Base-by-base conservation (phyloP, 2,329 filamentous ascomycete species). In the Botrytis byssoidea region DNA sequence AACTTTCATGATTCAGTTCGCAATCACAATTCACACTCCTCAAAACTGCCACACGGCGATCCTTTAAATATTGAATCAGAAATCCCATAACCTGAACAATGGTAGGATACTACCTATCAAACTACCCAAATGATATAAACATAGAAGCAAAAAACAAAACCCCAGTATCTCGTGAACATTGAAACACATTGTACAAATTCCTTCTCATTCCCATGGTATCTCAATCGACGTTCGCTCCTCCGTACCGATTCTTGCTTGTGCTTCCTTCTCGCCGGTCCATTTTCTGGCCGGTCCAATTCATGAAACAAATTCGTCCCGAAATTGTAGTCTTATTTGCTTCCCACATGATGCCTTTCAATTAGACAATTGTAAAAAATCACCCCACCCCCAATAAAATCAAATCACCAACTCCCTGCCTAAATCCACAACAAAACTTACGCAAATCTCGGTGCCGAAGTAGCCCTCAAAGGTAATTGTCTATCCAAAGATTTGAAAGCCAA, bases 401-500 rank as follows among this genome's bases (percentile, higher is more conserved):
- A 10, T 67, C 25, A 22, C 18, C 16, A 68, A 68, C 48, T 68
- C 66, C 64, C 4, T 7, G 12, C n/a, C 18, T 55, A 18, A 48
- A 22, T 8, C 42, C 25, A 59, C 32, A 48, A 22, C 20, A 20
- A 35, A 4, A 22, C 14, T 66, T 25, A 73, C 9, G 71, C 40
- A 51, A 69, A 69, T 48, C 71, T 73, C 25, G 71, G 71, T 20
- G 71, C 71, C n/a, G 66, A 35, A 12, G 64, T 48, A 65, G 71
- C 65, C 70, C 87, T 83, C 66, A 89, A 79, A 4, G 89, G 88
- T 74, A 90, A 80, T 78, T 87, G 87, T 73, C 88, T 83, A 75
- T 91, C 88, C 66, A 91, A 83, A 20, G 87, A 86, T 78, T 92
- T 86, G 80, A 93, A 93, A 1, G 91, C 91, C 80, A 88, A 86